Conservation (phyloP, 2,329 filamentous ascomycete genomes). For the Sporothrix brunneoviolacea region DNA sequence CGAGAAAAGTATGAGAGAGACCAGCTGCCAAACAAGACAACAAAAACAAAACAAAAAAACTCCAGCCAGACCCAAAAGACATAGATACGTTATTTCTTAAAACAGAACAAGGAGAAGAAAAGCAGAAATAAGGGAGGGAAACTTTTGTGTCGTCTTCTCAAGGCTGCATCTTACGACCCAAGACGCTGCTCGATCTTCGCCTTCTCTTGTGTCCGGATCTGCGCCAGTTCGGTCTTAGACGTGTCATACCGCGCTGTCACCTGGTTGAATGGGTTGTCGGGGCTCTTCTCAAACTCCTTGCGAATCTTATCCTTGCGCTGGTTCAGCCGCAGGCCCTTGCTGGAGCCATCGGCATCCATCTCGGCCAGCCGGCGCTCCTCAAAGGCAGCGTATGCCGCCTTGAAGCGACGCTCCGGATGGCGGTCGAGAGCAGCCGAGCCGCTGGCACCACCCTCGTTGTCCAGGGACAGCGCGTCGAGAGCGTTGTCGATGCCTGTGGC, state of each 20-base stretch:
- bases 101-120: no score
- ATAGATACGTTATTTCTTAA: no score
- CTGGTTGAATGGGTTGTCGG: conserved; percentile 95
- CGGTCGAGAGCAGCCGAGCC: conserved; percentile 65
- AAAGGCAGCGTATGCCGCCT: conserved; percentile 76
- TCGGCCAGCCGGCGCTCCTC: conserved; percentile 76
- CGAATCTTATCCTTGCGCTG: conserved; percentile 77
- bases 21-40: neutral
- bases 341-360: conserved; percentile 73
- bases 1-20: no score
- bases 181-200: conserved; percentile 68
- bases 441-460: conserved; percentile 19
- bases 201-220: conserved; percentile 60
- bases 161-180: conserved; percentile 25
- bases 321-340: conserved; percentile 66
- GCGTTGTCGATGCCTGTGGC: conserved; percentile 90
- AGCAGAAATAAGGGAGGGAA: no score
- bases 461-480: conserved; percentile 73
- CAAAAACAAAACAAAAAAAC: neutral
- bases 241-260: conserved; percentile 70
- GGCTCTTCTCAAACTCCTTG: conserved; percentile 92
- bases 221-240: conserved; percentile 65
- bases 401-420: conserved; percentile 81
- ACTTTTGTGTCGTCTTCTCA: no score
- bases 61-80: no score